Evolutionary conservation across 192 early-diverging fungal species (phyloP).

Genomic region (Geosiphon pyriformis): DNA sequence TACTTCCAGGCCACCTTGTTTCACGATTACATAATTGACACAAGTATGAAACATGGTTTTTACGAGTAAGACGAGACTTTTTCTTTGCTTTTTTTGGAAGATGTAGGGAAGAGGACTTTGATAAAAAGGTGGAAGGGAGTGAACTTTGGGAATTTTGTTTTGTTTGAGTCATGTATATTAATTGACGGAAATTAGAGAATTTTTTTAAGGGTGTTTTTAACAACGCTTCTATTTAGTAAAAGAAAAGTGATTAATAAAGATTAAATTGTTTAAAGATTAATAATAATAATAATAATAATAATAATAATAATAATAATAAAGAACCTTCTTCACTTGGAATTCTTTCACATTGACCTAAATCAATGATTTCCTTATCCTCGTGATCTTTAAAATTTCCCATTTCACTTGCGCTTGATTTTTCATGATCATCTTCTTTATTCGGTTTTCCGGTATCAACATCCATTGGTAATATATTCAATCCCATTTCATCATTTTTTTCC

Average conservation of each 20-base stretch:
- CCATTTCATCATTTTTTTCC: too few relatives aligned
- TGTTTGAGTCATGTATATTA: constrained; percentile 12
- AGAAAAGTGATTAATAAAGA: not conserved
- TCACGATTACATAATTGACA: constrained; percentile 32
- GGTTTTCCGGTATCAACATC: too few relatives aligned
- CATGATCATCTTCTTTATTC: too few relatives aligned
- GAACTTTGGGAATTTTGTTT: constrained; percentile 16
- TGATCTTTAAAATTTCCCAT: too few relatives aligned
- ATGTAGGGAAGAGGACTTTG: not conserved
- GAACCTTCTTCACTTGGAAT: too few relatives aligned
- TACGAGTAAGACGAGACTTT: not conserved
- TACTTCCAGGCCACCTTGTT: constrained; percentile 33
- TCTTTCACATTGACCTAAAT: too few relatives aligned
- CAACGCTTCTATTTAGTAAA: not conserved
- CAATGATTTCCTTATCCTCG: too few relatives aligned
- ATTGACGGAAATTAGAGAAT: constrained; percentile 23
- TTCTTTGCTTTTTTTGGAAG: constrained; percentile 22
- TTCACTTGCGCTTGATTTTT: too few relatives aligned
- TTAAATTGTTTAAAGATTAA: too few relatives aligned
- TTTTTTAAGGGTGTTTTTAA: constrained; percentile 12
- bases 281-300: too few relatives aligned
- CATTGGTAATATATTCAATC: too few relatives aligned
- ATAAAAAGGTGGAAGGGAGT: constrained; percentile 5
- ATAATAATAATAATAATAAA: too few relatives aligned
- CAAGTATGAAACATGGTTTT: constrained; percentile 35